A percentile compares a stretch with the other conserved stretches of the same genome.
These are phyloP conservation scores for Tolypocladium album DNA, from an alignment of 2,329 filamentous ascomycete species.

Conservation along the genomic window DNA sequence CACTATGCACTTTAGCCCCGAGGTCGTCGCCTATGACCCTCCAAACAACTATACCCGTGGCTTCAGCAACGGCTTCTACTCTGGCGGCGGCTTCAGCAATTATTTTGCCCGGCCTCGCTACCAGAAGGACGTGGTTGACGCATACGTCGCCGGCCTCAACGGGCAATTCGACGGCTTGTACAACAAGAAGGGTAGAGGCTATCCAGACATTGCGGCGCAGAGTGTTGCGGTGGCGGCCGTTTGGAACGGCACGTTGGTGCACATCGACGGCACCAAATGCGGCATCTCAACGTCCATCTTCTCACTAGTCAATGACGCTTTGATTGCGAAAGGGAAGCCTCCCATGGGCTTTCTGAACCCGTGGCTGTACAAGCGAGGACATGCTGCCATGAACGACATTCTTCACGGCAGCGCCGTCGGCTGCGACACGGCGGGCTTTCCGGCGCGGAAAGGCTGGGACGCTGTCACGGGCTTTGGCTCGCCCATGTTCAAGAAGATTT, in stretches of 20 bases:
- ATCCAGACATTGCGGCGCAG: not conserved
- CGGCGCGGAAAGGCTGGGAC: not conserved
- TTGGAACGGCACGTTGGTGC: not conserved
- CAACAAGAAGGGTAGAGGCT: not conserved
- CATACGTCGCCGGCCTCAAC: not conserved
- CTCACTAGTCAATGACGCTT: not conserved
- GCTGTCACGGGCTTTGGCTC: not conserved
- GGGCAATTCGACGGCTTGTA: not conserved
- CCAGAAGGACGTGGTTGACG: not conserved
- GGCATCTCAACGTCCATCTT: not conserved
- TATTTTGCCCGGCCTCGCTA: not conserved
- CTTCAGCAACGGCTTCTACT: not conserved
- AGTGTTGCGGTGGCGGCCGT: not conserved
- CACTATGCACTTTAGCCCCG: not conserved
- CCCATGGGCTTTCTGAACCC: not conserved
- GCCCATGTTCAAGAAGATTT: not conserved
- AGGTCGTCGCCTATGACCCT: not conserved
- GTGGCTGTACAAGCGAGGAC: not conserved
- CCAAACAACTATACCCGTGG: not conserved
- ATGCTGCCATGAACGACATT: not conserved
- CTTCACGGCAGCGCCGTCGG: not conserved
- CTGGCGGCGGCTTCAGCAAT: not conserved
- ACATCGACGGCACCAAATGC: not conserved
- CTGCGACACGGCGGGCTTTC: not conserved
- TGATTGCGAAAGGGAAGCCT: not conserved